Evolutionary conservation across 169 alveolate genomes (phyloP).

Genomic region (Fabrea salina): DNA sequence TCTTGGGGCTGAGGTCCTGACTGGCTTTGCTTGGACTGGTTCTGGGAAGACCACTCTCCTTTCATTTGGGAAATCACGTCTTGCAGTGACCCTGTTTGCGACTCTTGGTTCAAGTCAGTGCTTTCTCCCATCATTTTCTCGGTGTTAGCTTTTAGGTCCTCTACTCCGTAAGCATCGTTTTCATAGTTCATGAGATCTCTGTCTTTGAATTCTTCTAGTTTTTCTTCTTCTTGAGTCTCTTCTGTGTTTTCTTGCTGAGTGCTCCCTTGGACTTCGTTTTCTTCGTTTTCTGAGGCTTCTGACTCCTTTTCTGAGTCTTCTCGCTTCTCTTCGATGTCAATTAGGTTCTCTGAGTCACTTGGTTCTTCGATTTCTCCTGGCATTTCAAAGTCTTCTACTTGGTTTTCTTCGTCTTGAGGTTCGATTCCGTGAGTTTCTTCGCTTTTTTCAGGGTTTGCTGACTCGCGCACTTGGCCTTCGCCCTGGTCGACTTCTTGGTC

Average conservation of each 20-base stretch:
- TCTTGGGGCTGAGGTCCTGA: neutral
- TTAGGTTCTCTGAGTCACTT: slow-evolving; percentile 46
- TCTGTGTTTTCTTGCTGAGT: slow-evolving; percentile 25
- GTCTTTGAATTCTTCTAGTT: slow-evolving; percentile 13
- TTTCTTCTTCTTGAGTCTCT: neutral
- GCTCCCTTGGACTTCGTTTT: slow-evolving; percentile 31
- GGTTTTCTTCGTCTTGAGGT: slow-evolving; percentile 45
- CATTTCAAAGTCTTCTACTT: slow-evolving; percentile 33
- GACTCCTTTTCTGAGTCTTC: slow-evolving; percentile 39
- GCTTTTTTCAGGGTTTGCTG: slow-evolving; percentile 31
- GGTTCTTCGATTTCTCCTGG: slow-evolving; percentile 42
- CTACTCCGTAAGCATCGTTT: neutral
- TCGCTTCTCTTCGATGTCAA: slow-evolving; percentile 53
- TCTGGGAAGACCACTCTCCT: neutral
- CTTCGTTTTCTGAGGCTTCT: neutral
- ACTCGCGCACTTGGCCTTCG: slow-evolving; percentile 35
- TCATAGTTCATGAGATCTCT: neutral
- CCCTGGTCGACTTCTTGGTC: neutral
- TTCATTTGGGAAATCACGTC: neutral
- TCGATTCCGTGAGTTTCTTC: neutral
- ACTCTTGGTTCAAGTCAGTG: neutral
- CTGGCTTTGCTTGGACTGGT: neutral
- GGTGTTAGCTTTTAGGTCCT: neutral
- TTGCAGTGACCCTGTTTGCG: neutral
- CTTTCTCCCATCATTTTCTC: slow-evolving; percentile 4